phyloP scores from a whole-genome alignment of 2,329 filamentous ascomycete genomes.

The Calonectria multiphialidica region DNA sequence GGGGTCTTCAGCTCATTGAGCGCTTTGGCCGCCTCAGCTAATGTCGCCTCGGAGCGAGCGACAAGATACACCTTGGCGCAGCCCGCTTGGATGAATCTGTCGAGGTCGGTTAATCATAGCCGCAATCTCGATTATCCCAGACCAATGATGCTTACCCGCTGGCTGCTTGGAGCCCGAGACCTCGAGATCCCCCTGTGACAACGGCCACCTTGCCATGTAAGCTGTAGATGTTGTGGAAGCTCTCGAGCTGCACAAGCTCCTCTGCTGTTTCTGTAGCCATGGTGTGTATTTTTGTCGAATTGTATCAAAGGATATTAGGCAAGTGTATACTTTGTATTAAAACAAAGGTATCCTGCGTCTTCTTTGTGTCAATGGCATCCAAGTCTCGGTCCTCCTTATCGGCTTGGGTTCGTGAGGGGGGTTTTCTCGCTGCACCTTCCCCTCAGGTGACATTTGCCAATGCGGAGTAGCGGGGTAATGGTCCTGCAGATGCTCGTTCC shows the following conservation, averaged over 20 bases:
- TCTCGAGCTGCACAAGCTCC: not conserved
- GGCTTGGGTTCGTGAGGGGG: not conserved
- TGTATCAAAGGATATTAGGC: not conserved
- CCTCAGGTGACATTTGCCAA: not conserved
- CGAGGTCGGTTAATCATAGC: not conserved
- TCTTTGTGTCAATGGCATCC: not conserved
- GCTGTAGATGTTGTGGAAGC: conserved; percentile 2
- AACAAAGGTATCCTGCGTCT: not conserved
- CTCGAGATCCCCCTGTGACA: not conserved
- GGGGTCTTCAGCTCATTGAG: not conserved
- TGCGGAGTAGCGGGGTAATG: not conserved
- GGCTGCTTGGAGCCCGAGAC: not conserved
- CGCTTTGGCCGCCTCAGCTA: not conserved
- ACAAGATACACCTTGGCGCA: not conserved
- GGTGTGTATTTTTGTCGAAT: no score
- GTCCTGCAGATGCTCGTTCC: not conserved
- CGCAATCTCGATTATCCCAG: not conserved
- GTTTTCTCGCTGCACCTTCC: not conserved
- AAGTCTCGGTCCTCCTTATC: not conserved
- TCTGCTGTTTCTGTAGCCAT: not conserved
- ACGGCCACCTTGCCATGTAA: not conserved
- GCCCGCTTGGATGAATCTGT: not conserved
- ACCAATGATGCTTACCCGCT: not conserved
- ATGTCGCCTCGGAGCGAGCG: not conserved
- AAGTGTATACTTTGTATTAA: not conserved